phyloP scores from a whole-genome alignment of 1,139 yeast genomes.

The Geotrichum europaeum region DNA sequence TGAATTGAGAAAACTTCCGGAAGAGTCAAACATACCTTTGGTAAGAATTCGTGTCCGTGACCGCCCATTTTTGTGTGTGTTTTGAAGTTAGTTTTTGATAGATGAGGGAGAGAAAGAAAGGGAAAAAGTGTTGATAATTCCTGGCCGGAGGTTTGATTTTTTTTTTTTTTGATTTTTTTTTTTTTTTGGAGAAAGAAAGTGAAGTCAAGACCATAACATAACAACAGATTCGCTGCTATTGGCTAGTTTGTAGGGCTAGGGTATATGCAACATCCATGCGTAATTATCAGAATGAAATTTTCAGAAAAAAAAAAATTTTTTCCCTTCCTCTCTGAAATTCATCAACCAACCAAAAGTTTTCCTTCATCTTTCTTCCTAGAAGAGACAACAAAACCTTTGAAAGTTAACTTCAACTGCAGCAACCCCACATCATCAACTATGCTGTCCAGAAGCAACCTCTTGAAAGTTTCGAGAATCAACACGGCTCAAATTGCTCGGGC shows the following conservation, averaged over 20 bases:
- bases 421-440: neutral
- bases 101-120: neutral
- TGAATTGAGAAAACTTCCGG: neutral
- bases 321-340: neutral
- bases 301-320: constrained; percentile 3
- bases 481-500: neutral
- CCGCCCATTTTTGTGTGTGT: constrained; percentile 12
- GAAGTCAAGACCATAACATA: neutral
- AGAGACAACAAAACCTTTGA: neutral
- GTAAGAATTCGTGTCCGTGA: constrained; percentile 15
- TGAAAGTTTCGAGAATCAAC: neutral
- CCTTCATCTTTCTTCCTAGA: neutral
- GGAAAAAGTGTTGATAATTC: neutral
- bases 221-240: constrained; percentile 5
- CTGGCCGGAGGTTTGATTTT: neutral
- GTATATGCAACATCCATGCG: constrained; percentile 1
- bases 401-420: constrained; percentile 1
- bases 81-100: neutral
- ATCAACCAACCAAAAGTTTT: neutral
- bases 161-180: neutral
- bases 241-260: constrained; percentile 1
- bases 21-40: constrained; percentile 8
- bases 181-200: neutral
- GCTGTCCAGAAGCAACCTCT: neutral
- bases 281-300: constrained; percentile 13